Evolutionary conservation across 441 rosid genomes (phyloP).

Genomic region (Corymbia calophylla): DNA sequence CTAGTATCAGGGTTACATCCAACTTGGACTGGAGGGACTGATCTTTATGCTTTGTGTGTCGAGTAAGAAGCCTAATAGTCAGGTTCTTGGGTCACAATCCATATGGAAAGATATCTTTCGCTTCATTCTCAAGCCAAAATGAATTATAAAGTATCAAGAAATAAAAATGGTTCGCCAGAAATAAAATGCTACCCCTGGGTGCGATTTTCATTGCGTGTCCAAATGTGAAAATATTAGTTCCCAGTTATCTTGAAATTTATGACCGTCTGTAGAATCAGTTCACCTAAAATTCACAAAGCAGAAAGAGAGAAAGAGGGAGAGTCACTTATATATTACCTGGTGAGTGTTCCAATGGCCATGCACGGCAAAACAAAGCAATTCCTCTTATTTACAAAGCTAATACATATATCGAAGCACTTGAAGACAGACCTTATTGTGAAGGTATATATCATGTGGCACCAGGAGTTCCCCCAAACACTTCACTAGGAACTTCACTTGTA

Average conservation of each 20-base stretch:
- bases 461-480: slow-evolving; percentile 1
- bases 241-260: not conserved
- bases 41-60: slow-evolving; percentile 24
- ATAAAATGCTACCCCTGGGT: not conserved
- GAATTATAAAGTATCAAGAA: not conserved
- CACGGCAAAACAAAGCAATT: not conserved
- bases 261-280: not conserved
- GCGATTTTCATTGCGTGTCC: too few relatives aligned
- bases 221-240: too few relatives aligned
- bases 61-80: not conserved
- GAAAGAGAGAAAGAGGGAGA: not conserved
- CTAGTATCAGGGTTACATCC: not conserved
- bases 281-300: not conserved
- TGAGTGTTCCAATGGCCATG: not conserved
- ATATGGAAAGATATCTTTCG: not conserved
- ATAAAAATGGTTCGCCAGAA: not conserved
- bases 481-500: not conserved
- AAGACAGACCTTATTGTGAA: not conserved
- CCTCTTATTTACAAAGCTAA: not conserved
- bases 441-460: not conserved
- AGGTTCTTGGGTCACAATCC: not conserved
- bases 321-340: not conserved
- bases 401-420: not conserved
- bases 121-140: not conserved
- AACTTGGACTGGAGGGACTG: slow-evolving; percentile 14